Evolutionary conservation across 306 rosid genomes (phyloP).

Genomic region (Adenanthera pavonina): DNA sequence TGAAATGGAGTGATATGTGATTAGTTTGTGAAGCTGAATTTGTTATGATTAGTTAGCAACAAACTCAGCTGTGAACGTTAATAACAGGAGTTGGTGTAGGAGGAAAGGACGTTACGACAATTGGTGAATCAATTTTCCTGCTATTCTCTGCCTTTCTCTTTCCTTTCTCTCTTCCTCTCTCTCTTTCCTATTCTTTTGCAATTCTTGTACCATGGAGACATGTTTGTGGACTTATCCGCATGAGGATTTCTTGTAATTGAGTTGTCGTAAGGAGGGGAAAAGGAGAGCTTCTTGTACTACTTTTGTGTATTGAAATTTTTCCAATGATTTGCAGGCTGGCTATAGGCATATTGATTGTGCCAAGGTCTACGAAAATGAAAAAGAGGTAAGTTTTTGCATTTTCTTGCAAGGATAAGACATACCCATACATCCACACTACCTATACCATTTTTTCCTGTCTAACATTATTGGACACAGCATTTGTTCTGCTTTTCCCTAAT

Average conservation of each 20-base stretch:
- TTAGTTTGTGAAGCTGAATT: too few species aligned
- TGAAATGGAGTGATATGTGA: background rate
- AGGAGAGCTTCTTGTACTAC: background rate
- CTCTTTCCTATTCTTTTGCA: too few species aligned
- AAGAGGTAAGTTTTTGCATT: constrained; percentile 48
- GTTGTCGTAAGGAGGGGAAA: background rate
- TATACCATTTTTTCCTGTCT: background rate
- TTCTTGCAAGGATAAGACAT: background rate
- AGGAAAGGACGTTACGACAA: too few species aligned
- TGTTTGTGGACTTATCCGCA: background rate
- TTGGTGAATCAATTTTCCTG: too few species aligned
- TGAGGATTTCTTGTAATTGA: background rate
- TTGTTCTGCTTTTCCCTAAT: background rate
- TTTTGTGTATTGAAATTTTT: constrained; percentile 19
- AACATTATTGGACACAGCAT: background rate
- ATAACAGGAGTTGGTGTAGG: too few species aligned
- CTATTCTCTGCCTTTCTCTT: too few species aligned
- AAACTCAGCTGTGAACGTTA: too few species aligned
- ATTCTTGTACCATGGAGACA: background rate
- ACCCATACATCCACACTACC: too few species aligned
- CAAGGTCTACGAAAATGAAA: constrained; percentile 50
- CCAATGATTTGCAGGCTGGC: constrained; percentile 40
- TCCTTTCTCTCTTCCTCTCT: too few species aligned
- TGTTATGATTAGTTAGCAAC: too few species aligned
- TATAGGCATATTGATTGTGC: constrained; percentile 65